A percentile compares a stretch with the other conserved stretches of the same genome.
Evolutionary conservation across 305 asterid genomes (phyloP).

Genomic region (Fraxinus xanthoxyloides): DNA sequence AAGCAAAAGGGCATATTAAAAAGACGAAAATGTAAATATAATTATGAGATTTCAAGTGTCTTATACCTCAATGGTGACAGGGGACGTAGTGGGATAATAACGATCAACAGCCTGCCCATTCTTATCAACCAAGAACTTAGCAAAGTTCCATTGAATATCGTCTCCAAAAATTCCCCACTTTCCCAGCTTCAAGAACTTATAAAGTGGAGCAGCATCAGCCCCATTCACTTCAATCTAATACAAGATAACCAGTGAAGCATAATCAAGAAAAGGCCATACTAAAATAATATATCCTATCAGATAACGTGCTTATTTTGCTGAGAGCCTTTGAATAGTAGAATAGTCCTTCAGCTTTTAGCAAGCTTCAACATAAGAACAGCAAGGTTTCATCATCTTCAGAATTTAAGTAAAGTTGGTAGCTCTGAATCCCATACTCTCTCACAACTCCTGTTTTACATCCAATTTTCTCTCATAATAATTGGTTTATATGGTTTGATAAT

Average conservation of each 20-base stretch:
- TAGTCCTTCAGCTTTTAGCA: background rate
- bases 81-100: constrained; percentile 76
- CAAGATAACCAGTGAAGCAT: background rate
- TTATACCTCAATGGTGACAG: constrained; percentile 71
- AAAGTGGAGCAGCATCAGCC: constrained; percentile 49
- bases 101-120: constrained; percentile 73
- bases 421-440: background rate
- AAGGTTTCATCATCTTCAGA: too few relatives aligned
- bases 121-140: constrained; percentile 74
- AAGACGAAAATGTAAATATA: background rate
- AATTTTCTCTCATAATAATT: background rate
- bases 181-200: constrained; percentile 72
- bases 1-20: background rate
- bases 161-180: constrained; percentile 79
- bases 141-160: constrained; percentile 81
- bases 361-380: background rate
- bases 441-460: background rate
- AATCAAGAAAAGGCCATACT: background rate
- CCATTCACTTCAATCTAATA: constrained; percentile 79
- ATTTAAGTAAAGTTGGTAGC: too few relatives aligned
- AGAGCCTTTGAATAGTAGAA: too few relatives aligned
- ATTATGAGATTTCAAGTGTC: background rate
- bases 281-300: background rate
- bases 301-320: too few relatives aligned
- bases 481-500: background rate